Base-by-base conservation (phyloP, 2,329 filamentous ascomycete species). In the Penicillium sp. region DNA sequence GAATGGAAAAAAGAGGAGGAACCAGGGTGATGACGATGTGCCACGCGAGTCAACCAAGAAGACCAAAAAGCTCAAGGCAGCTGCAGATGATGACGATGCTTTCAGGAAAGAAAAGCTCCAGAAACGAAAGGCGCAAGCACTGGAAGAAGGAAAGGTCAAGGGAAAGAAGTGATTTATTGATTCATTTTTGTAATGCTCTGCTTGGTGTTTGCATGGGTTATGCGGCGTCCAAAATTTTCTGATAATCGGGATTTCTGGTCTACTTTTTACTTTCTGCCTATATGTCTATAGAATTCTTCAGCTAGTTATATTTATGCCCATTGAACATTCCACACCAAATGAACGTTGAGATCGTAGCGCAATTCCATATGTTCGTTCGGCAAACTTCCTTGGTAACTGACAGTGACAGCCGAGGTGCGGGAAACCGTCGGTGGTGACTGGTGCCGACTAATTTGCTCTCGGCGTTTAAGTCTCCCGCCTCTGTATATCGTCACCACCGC, bases 1-100 rank as follows among this genome's bases (percentile, higher is more conserved):
- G 64, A 68, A 67, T 42, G 82, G 82, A 66, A 90, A 89, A 82
- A 80, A 80, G 73, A 70, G 74, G 62, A 79, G 77, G 67, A 68
- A 68, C 48, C 62, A 53, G 40, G 67, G 60, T 11, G 66, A 69
- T 1, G 65, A 63, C 3, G 67, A 71, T 58, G 70, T 71, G 58
- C 60, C 66, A 2, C 52, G 67, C 26, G 69, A 71, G 55, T 63
- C 48, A 56, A 67, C 47, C 58, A 70, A 72, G 63, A 77, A 76
- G 66, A 60, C 67, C 26, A 77, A 77, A 69, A 73, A 72, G 61
- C 57, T 66, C 47, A 72, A 71, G 65, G 54, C 64, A n/a, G 60
- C 64, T n/a, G 68, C 67, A 12, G 71, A 73, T 28, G 71, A 74
- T 28, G 72, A 74, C 5, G 73, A 75, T 35, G 65, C 70, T 23